Base-by-base conservation (phyloP, 1,139 yeast species). In the Candida sanyaensis region DNA sequence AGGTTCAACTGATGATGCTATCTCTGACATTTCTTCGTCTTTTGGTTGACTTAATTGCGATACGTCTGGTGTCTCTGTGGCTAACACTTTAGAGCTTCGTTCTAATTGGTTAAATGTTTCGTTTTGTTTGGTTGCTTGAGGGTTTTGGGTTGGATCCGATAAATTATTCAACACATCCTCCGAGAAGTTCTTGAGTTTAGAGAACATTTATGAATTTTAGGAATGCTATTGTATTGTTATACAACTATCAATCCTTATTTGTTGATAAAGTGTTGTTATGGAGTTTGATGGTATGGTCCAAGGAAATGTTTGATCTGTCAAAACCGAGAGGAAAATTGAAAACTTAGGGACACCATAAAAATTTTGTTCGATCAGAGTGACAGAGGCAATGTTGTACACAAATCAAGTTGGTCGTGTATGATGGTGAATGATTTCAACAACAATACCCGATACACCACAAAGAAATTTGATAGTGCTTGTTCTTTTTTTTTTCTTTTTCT, bases 151-250 rank as follows among this genome's bases (percentile, higher is more conserved):
- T 40, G 39, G 48, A 13, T 51, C 59, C 43, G 49, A 51, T 51
- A 45, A 54, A 42, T 62, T 66, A 50, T 72, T 74, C 54, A 75
- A 62, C 58, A 75, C 76, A 53, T 75, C 80, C 51, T 74, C 80
- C 3, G 89, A 76, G 43, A 89, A 70, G 57, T 83, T 84, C 69
- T 87, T 88, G 5, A 68, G 52, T 51, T 68, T 63, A 31, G 63
- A 64, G 57, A 68, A 67, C 73, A 68, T 68, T 23, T 4, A 9
- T 21, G n/a, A 10, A 12, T 37, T 30, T 37, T 37, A 8, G 13
- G 6, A 8, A 34, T 10, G 23, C 24, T 10, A 10, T 17, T 17
- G 32, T 30, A 30, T 30, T 7, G 2, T 6, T 30, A 9, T 10
- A 11, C 13, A 30, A n/a, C 2, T 30, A 11, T 30, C 32, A 30